These are phyloP conservation scores for Populus pruinosa DNA, from an alignment of 345 rosid genomes.

Conservation along the genomic window DNA sequence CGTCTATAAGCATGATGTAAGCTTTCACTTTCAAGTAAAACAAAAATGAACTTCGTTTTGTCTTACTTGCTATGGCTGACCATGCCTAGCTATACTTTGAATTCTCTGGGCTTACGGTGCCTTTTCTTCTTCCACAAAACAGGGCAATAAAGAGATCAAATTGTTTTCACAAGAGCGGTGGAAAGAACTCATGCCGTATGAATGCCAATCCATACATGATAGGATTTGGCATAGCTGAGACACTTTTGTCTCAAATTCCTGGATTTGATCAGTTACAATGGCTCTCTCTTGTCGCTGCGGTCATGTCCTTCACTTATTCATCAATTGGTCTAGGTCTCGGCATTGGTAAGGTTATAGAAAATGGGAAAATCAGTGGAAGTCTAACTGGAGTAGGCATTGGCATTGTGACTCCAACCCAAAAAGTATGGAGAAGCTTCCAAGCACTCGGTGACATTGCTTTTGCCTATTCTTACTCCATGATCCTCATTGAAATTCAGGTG, in stretches of 20 bases:
- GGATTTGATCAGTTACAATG: constrained; percentile 85
- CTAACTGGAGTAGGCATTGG: constrained; percentile 70
- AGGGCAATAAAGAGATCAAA: constrained; percentile 65
- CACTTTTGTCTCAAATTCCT: constrained; percentile 72
- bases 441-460: constrained; percentile 93
- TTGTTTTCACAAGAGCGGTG: constrained; percentile 50
- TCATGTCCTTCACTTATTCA: constrained; percentile 95
- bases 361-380: constrained; percentile 55
- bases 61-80: neutral
- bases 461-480: constrained; percentile 79
- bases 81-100: neutral
- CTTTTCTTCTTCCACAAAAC: constrained; percentile 3
- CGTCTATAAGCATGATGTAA: constrained; percentile 77
- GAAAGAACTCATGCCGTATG: constrained; percentile 39
- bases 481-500: constrained; percentile 89
- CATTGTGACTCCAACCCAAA: constrained; percentile 49
- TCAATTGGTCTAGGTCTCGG: constrained; percentile 87
- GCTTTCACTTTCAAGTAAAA: neutral
- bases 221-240: constrained; percentile 53
- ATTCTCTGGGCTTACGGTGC: neutral
- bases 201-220: constrained; percentile 65
- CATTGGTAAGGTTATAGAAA: constrained; percentile 61
- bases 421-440: constrained; percentile 85
- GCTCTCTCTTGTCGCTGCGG: constrained; percentile 86
- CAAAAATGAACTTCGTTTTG: neutral